Base-by-base conservation (phyloP, 2,329 filamentous ascomycete species). In the Gaeumannomyces tritici region DNA sequence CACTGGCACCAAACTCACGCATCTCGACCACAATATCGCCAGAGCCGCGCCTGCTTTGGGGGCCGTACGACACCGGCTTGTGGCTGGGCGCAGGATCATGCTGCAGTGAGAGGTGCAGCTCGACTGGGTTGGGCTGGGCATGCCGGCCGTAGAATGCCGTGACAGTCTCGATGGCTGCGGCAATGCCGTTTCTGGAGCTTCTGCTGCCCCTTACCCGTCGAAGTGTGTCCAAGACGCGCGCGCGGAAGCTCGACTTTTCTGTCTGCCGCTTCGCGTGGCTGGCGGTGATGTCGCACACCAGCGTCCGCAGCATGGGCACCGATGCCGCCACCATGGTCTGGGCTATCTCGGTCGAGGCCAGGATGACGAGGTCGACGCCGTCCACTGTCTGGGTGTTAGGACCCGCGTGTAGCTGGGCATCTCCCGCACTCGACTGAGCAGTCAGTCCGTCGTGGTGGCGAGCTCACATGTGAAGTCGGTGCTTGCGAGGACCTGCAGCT, bases 241-340 rank as follows among this genome's bases (percentile, higher is more conserved):
- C 42, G 42, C 18, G 42, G 42, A 51, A n/a, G 42, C 42, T 8
- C 42, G 2, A 0, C 4, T 51, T 21, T 51, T 11, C 6, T 11
- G 6, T 7, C 42, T 24, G 15, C 42, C 42, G 42, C 42, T 21
- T 21, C 21, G 21, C 42, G 1, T 21, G 42, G 21, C 42, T 51
- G 28, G n/a, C 57, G 15, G 35, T 29, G 24, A 58, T 24, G 13
- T 58, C 57, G 9, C 57, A 60, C 12, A 67, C 64, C 12, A 73
- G 62, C 3, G 70, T 70, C 8, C 71, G 70, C 28, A 73, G 67
- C 42, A 71, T 69, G 3, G 71, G 71, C 15, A 73, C 68, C 4
- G 68, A 72, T 6, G 71, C 67, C 0, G 72, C 69, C 61, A 73
- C 70, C 59, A 73, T 73, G 18, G 71, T 72, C 15, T 72, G 64